Percentiles rank a stretch among this genome's conserved stretches.
These are phyloP conservation scores for Achaetomiella virescens DNA, from an alignment of 495 filamentous ascomycete species.

Conservation along the genomic window DNA sequence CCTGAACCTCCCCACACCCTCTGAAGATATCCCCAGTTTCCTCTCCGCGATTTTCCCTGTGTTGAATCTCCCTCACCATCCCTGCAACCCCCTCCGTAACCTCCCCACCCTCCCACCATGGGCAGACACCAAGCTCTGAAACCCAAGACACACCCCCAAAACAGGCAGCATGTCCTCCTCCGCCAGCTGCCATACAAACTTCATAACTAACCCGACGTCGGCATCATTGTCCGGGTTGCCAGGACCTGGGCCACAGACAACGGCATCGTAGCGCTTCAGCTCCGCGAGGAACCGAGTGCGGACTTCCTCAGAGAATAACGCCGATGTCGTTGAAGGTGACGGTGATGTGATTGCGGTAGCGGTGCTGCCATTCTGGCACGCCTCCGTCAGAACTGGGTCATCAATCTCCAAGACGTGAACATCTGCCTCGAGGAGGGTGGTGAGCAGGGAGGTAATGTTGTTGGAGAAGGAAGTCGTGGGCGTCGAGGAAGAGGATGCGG, in stretches of 20 bases:
- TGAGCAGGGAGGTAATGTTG: constrained; percentile 78
- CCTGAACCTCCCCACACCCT: constrained; percentile 48
- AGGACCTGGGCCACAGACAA: constrained; percentile 76
- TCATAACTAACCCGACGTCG: constrained; percentile 78
- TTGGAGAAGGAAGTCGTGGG: constrained; percentile 94
- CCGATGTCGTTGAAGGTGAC: background rate
- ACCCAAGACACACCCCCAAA: constrained; percentile 87
- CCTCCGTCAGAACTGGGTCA: constrained; percentile 30
- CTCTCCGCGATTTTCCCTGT: constrained; percentile 28
- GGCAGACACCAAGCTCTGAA: constrained; percentile 70
- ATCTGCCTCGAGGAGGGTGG: constrained; percentile 54
- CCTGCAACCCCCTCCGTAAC: constrained; percentile 71
- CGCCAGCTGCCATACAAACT: constrained; percentile 64
- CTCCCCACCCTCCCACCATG: constrained; percentile 60
- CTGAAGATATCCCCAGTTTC: constrained; percentile 38
- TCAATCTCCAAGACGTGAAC: constrained; percentile 73
- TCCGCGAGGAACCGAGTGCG: constrained; percentile 31
- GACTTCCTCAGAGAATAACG: constrained; percentile 10
- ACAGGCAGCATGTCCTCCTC: constrained; percentile 59
- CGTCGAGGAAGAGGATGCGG: constrained; percentile 79
- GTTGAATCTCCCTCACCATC: constrained; percentile 59
- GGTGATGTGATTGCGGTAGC: background rate
- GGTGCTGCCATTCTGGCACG: background rate
- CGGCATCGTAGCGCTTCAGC: constrained; percentile 60
- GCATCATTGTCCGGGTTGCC: constrained; percentile 52